These are phyloP conservation scores for Rhododendron simsii DNA, from an alignment of 148 eudicot species.

Conservation along the genomic window DNA sequence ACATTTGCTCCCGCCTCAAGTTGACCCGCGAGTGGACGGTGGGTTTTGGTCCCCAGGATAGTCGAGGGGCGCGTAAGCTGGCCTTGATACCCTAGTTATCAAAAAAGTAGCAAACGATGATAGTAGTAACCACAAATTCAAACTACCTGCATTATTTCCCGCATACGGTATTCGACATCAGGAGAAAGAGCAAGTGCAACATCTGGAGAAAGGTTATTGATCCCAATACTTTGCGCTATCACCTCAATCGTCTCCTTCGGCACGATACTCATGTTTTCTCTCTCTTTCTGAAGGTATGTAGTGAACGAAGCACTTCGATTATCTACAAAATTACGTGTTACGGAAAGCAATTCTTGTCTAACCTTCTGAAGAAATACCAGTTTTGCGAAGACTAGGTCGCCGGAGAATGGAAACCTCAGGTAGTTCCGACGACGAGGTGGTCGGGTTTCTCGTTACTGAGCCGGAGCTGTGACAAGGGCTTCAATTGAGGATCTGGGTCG, in stretches of 20 bases:
- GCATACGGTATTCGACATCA: constrained; percentile 78
- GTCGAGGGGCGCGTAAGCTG: too few relatives aligned
- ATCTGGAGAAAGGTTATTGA: constrained; percentile 54
- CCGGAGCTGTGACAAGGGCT: not conserved
- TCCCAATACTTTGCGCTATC: constrained; percentile 68
- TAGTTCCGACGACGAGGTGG: not conserved
- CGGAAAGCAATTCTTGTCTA: not conserved
- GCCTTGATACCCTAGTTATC: too few relatives aligned
- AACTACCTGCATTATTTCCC: constrained; percentile 73
- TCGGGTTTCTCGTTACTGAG: not conserved
- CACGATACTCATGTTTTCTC: constrained; percentile 51
- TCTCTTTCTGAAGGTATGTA: not conserved
- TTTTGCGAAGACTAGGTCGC: not conserved
- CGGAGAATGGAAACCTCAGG: not conserved
- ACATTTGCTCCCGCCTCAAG: too few relatives aligned
- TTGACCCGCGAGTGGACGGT: too few relatives aligned
- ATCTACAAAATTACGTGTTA: not conserved
- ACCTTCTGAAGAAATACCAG: not conserved
- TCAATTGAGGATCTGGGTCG: not conserved
- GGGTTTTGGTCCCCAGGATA: too few relatives aligned
- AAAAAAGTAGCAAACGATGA: not conserved
- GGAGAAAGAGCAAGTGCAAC: constrained; percentile 69
- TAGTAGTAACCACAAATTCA: not conserved
- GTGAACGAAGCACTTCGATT: not conserved
- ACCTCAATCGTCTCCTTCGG: constrained; percentile 72